Percentiles rank a stretch among this genome's conserved stretches.
Conservation (phyloP, 2,329 filamentous ascomycete genomes). For the Colletotrichum camelliae region DNA sequence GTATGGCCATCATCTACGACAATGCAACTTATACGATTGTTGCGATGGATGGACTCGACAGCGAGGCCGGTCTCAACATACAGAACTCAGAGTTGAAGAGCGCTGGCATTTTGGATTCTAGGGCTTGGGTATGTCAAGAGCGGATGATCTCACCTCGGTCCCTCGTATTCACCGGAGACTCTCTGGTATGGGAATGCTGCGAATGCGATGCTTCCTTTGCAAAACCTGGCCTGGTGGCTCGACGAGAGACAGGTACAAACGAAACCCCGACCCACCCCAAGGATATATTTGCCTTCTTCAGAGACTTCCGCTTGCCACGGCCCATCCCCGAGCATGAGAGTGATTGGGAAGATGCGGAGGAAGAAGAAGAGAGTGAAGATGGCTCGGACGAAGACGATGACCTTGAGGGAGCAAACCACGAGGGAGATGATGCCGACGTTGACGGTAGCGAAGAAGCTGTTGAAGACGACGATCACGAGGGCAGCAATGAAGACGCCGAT, state of each 20-base stretch:
- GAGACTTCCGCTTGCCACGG: background rate
- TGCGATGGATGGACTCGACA: background rate
- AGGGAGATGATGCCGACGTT: background rate
- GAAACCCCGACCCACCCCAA: background rate
- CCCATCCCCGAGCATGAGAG: background rate
- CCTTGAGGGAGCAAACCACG: background rate
- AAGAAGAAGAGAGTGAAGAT: background rate
- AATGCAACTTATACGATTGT: background rate
- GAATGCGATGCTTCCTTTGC: background rate
- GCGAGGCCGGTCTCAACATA: background rate
- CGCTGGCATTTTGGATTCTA: background rate
- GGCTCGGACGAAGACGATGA: background rate
- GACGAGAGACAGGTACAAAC: background rate
- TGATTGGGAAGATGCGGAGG: background rate
- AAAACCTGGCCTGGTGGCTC: background rate
- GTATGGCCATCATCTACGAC: background rate
- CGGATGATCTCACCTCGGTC: background rate
- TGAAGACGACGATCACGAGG: background rate
- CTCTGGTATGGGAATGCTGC: background rate
- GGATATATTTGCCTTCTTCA: background rate
- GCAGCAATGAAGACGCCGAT: background rate
- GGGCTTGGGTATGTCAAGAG: conserved; percentile 4
- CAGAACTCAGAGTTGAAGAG: background rate
- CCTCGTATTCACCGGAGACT: background rate
- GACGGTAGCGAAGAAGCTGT: background rate